Evolutionary conservation across 495 filamentous ascomycete species (phyloP), one percentile per base, ranked within the genome.

Genomic region (Aspergillus ostianus): DNA sequence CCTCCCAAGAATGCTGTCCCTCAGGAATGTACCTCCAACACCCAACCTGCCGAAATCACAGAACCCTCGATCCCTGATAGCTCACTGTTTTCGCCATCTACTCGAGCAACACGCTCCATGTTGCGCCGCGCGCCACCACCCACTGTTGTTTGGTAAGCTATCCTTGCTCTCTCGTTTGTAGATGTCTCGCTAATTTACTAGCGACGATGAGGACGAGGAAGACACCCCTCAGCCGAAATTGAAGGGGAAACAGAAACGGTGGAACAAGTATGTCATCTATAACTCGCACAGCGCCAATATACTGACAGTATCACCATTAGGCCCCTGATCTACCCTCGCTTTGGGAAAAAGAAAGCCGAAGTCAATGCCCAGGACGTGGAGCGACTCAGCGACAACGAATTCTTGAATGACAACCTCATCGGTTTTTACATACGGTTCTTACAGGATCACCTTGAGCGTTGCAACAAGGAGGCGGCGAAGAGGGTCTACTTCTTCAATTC

Each of bases 331-430:
- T 94, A 88, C 66, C 90, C 90, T 6, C 76, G 75, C 36, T 77
- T 74, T 47, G 91, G 89, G 6, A 85, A 85, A 60, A 87, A 86
- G 61, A 86, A 86, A 61, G 84, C 89, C 18, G 87, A 86, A 21
- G 90, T 98, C 15, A 85, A 90, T 56, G 87, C 87, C 61, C 79
- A 84, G 18, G 94, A 98, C 70, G 87, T 96, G 53, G 78, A 84
- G 20, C 83, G 92, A 41, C 80, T 98, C 19, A 87, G 93, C 54
- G 90, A 91, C 60, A 85, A 85, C n/a, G 81, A 97, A 64, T 96
- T 89, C 56, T 70, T 98, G 18, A 98, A 98, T 64, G 94, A 98
- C 73, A 96, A 91, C 67, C 74, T 98, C 27, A 87, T 98, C 56
- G 85, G 80, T 19, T 97, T 97, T 68, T 95, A 93, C 64, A 80